phyloP scores from a whole-genome alignment of 1,139 yeast genomes.

The Kodamaea plutei region DNA sequence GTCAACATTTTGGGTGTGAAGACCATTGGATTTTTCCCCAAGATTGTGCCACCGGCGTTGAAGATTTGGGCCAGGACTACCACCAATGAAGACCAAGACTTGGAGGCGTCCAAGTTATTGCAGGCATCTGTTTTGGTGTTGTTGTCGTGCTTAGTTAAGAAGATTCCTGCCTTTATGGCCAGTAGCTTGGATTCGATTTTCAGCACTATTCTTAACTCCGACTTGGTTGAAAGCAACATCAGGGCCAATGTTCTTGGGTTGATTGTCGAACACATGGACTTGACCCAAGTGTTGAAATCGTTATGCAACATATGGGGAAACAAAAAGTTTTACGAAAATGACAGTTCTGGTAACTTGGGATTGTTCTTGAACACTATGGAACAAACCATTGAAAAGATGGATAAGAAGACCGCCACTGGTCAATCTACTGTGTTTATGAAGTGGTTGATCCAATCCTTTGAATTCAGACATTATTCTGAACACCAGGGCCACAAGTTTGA shows the following conservation, averaged over 20 bases:
- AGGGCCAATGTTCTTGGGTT: slow-evolving; percentile 64
- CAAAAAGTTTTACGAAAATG: slow-evolving; percentile 29
- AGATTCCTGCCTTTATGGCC: slow-evolving; percentile 81
- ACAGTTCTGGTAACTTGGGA: slow-evolving; percentile 59
- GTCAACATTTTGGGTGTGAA: slow-evolving; percentile 79
- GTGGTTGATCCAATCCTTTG: slow-evolving; percentile 70
- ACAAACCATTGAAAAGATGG: slow-evolving; percentile 58
- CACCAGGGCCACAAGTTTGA: slow-evolving; percentile 44
- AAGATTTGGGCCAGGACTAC: slow-evolving; percentile 44
- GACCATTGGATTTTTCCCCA: slow-evolving; percentile 79
- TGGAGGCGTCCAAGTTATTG: slow-evolving; percentile 32
- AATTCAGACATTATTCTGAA: slow-evolving; percentile 51
- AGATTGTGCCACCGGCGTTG: slow-evolving; percentile 73
- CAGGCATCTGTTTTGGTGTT: slow-evolving; percentile 70
- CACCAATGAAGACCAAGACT: slow-evolving; percentile 11
- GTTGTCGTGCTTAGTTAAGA: slow-evolving; percentile 70
- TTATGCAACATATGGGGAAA: slow-evolving; percentile 59
- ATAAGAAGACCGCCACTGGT: slow-evolving; percentile 68
- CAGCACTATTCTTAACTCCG: slow-evolving; percentile 52
- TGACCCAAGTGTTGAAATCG: slow-evolving; percentile 56
- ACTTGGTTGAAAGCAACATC: slow-evolving; percentile 52
- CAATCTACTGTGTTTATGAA: slow-evolving; percentile 70
- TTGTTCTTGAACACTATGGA: slow-evolving; percentile 66
- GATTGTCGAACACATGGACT: slow-evolving; percentile 66
- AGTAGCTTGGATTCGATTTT: slow-evolving; percentile 64